These are phyloP conservation scores for Pistacia vera DNA, from an alignment of 345 rosid genomes.

Conservation along the genomic window DNA sequence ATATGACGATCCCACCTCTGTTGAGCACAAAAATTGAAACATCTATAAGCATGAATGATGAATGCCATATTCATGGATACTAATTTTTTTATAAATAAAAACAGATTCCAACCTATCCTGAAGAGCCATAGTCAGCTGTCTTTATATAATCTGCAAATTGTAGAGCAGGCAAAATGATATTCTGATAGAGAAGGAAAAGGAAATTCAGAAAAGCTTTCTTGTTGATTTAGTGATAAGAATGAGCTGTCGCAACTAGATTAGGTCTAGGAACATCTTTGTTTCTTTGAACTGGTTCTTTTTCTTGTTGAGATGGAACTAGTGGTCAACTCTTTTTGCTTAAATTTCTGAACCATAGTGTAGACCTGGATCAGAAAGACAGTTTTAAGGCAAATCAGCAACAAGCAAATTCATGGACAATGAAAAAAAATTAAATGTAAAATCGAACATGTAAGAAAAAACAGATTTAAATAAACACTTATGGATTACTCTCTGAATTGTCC, in stretches of 20 bases:
- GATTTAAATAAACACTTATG: neutral
- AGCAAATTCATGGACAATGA: neutral
- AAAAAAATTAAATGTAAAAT: neutral
- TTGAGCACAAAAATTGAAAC: neutral
- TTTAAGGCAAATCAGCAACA: neutral
- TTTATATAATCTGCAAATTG: neutral
- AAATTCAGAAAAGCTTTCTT: neutral
- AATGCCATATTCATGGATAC: no score
- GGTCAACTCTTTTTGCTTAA: conserved; percentile 35
- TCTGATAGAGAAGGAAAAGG: neutral
- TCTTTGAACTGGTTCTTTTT: conserved; percentile 25
- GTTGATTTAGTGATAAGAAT: conserved; percentile 8
- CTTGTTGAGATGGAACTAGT: conserved; percentile 22
- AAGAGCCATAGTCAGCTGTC: neutral
- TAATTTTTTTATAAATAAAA: neutral
- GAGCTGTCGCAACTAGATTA: neutral
- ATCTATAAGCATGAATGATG: no score
- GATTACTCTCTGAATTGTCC: no score
- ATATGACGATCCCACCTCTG: neutral
- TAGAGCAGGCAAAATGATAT: neutral
- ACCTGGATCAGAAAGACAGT: conserved; percentile 39
- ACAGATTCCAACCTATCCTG: conserved; percentile 10
- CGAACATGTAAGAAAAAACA: neutral
- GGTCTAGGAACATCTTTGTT: conserved; percentile 16
- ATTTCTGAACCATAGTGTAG: conserved; percentile 59